These are phyloP conservation scores for Phytopythium cucurbitacearum DNA, from an alignment of 352 stramenopile species.

Conservation along the genomic window DNA sequence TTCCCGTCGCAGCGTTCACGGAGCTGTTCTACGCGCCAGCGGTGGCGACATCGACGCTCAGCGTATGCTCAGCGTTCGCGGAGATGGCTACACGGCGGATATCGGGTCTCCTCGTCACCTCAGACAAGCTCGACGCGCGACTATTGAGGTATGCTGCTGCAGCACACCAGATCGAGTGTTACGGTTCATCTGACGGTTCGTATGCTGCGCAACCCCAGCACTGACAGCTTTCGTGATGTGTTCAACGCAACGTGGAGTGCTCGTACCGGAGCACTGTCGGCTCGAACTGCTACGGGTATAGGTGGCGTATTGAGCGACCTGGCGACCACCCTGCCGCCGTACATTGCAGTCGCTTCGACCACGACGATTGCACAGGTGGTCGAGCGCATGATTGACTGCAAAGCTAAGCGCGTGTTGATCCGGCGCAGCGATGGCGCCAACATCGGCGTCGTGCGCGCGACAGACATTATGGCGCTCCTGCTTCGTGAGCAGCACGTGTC, in stretches of 20 bases:
- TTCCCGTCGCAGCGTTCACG: slow-evolving; percentile 35
- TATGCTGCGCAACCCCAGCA: too few species aligned
- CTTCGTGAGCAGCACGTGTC: slow-evolving; percentile 42
- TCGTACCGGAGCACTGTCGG: too few species aligned
- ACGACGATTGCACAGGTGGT: slow-evolving; percentile 42
- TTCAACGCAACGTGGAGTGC: too few species aligned
- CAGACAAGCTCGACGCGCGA: slow-evolving; percentile 9
- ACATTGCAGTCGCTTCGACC: slow-evolving; percentile 2
- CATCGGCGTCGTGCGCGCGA: slow-evolving; percentile 39
- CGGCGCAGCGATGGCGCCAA: slow-evolving; percentile 10
- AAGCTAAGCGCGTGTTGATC: slow-evolving; percentile 30
- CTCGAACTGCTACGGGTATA: too few species aligned
- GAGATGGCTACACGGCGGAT: slow-evolving; percentile 25
- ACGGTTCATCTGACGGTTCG: too few species aligned
- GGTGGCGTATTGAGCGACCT: too few species aligned
- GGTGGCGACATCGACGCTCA: slow-evolving; percentile 6
- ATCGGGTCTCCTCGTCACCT: slow-evolving; percentile 21
- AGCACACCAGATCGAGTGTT: background rate
- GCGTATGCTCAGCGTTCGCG: slow-evolving; percentile 30
- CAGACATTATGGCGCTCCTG: slow-evolving; percentile 47
- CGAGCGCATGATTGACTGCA: slow-evolving; percentile 33
- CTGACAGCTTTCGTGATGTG: too few species aligned
- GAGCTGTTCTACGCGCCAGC: slow-evolving; percentile 40
- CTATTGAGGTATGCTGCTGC: slow-evolving; percentile 15
- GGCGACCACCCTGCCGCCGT: background rate